phyloP scores from a whole-genome alignment of 225 moss, liverwort and hornwort genomes.

The Marchantia paleacea region DNA sequence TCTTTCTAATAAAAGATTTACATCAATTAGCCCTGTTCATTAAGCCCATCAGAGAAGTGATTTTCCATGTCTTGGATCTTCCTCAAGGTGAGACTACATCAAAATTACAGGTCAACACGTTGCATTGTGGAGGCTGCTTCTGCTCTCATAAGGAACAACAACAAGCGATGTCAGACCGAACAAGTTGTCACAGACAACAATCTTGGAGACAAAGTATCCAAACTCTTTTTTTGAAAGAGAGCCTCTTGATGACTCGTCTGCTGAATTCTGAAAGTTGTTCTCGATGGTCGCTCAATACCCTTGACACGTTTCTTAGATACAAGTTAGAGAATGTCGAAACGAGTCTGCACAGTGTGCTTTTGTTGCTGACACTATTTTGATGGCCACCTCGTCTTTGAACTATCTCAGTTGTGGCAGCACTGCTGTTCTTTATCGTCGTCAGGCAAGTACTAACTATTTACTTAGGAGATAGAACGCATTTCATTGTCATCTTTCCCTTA shows the following conservation, averaged over 20 bases:
- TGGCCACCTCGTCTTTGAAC: conserved; percentile 49
- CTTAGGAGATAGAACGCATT: not conserved
- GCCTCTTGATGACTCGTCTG: not conserved
- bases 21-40: not conserved
- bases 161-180: conserved; percentile 64
- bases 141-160: conserved; percentile 71
- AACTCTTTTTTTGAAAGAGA: not conserved
- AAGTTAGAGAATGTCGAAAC: conserved; percentile 85
- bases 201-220: conserved; percentile 75
- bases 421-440: conserved; percentile 92
- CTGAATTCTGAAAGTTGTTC: not conserved
- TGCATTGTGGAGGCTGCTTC: conserved; percentile 92
- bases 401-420: conserved; percentile 56
- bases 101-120: conserved; percentile 90
- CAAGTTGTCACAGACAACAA: conserved; percentile 68
- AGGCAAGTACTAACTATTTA: conserved; percentile 44
- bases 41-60: not conserved
- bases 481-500: not conserved
- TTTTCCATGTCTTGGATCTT: not conserved
- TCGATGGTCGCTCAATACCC: not conserved
- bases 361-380: conserved; percentile 73
- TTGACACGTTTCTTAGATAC: conserved; percentile 57
- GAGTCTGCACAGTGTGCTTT: conserved; percentile 79
- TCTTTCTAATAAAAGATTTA: not conserved
- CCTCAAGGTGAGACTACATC: conserved; percentile 81